A percentile compares a stretch with the other conserved stretches of the same genome.
phyloP scores from a whole-genome alignment of 164 flowering plant genomes.

The Saururus chinensis region DNA sequence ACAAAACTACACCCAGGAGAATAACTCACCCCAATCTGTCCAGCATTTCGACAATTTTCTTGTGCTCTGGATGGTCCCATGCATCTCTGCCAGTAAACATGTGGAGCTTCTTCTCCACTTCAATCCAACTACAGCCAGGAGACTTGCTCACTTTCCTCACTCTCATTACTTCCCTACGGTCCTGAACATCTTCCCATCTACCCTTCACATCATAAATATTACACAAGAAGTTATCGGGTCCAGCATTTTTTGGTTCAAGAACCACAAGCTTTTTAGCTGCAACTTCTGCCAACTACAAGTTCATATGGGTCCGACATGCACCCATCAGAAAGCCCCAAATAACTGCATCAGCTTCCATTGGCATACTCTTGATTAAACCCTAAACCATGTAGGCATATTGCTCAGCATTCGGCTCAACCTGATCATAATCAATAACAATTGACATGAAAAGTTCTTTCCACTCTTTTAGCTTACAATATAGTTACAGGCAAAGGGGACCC shows the following conservation, averaged over 20 bases:
- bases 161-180: slow-evolving; percentile 44
- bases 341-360: slow-evolving; percentile 61
- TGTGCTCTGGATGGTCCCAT: slow-evolving; percentile 41
- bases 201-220: slow-evolving; percentile 60
- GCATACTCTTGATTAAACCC: slow-evolving; percentile 20
- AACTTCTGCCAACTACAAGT: slow-evolving; percentile 56
- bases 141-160: slow-evolving; percentile 43
- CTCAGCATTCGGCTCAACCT: slow-evolving; percentile 8
- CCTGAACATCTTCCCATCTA: slow-evolving; percentile 48
- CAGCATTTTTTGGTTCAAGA: slow-evolving; percentile 63
- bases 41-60: slow-evolving; percentile 33
- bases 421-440: slow-evolving; percentile 44
- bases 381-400: slow-evolving; percentile 80
- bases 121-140: slow-evolving; percentile 84
- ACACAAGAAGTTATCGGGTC: slow-evolving; percentile 51
- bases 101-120: slow-evolving; percentile 61
- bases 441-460: slow-evolving; percentile 48
- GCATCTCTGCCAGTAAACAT: slow-evolving; percentile 59
- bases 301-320: slow-evolving; percentile 52
- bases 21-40: slow-evolving; percentile 55
- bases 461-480: slow-evolving; percentile 41
- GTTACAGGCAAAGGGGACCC: neutral
- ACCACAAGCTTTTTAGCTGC: slow-evolving; percentile 57
- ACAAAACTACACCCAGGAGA: slow-evolving; percentile 61
- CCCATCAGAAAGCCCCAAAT: slow-evolving; percentile 77